Percentiles rank a stretch among this genome's conserved stretches.
Evolutionary conservation across 1,284 basidiomycete species (phyloP).

Genomic region (Phlebopus sp.): DNA sequence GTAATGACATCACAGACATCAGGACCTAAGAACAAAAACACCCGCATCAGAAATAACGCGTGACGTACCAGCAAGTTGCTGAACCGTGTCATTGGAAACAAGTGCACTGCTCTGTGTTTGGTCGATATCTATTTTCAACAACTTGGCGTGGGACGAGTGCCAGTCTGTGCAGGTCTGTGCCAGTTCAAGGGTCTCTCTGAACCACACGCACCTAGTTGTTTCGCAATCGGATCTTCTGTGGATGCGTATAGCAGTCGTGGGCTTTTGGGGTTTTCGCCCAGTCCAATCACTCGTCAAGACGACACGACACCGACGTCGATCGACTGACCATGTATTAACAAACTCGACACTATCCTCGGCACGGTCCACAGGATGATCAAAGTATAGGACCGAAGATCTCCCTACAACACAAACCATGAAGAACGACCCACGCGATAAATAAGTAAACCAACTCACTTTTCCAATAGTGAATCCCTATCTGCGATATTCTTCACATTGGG

Average conservation of each 20-base stretch:
- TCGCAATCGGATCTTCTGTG: conserved; percentile 25
- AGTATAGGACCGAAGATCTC: conserved; percentile 72
- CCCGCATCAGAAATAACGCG: too few relatives aligned
- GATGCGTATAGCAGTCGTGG: conserved; percentile 30
- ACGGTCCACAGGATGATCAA: conserved; percentile 57
- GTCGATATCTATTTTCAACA: conserved; percentile 39
- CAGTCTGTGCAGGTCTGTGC: too few relatives aligned
- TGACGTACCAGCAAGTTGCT: conserved; percentile 37
- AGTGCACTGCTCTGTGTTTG: conserved; percentile 50
- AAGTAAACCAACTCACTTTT: conserved; percentile 25
- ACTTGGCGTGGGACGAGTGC: background rate
- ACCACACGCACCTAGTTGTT: conserved; percentile 22
- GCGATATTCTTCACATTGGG: conserved; percentile 19
- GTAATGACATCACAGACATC: conserved; percentile 10
- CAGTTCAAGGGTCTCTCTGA: too few relatives aligned
- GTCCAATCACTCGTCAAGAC: conserved; percentile 4
- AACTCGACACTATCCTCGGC: conserved; percentile 36
- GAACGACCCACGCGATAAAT: conserved; percentile 29
- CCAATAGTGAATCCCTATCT: conserved; percentile 21
- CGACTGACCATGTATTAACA: conserved; percentile 43
- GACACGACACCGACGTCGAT: too few relatives aligned
- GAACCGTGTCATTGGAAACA: conserved; percentile 51
- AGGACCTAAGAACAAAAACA: background rate
- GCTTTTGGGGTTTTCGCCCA: conserved; percentile 9
- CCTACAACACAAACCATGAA: too few relatives aligned